Conservation (phyloP, 176 grass and related monocot genomes). For the Oryza meyeriana region DNA sequence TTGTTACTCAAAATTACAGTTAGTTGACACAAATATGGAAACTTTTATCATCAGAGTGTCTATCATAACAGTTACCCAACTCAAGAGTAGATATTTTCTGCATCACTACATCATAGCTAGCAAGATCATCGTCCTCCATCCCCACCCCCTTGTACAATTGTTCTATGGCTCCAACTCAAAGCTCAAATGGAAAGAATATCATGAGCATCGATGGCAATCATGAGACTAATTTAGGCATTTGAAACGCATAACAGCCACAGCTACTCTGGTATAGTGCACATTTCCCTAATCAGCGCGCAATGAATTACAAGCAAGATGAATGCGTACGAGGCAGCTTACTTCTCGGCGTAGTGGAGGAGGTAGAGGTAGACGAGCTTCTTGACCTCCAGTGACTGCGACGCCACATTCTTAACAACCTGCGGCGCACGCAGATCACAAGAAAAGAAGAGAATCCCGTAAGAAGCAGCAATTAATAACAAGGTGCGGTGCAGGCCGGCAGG, state of each 20-base stretch:
- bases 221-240: background rate
- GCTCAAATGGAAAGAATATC: background rate
- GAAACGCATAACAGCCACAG: too few relatives aligned
- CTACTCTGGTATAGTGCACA: background rate
- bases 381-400: slow-evolving; percentile 76
- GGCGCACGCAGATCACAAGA: background rate
- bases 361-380: slow-evolving; percentile 99
- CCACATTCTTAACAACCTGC: slow-evolving; percentile 95
- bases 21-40: background rate
- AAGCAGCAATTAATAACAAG: background rate
- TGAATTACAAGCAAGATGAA: background rate
- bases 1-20: background rate
- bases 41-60: background rate
- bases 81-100: background rate
- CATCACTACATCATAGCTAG: background rate
- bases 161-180: background rate
- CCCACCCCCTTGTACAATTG: background rate
- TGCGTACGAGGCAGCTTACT: slow-evolving; percentile 42
- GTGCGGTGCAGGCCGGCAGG: background rate
- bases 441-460: too few relatives aligned
- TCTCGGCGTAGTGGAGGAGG: slow-evolving; percentile 93
- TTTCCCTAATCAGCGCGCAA: background rate
- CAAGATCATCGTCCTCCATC: background rate
- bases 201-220: background rate
- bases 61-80: background rate